Base-by-base conservation (phyloP, 1,284 basidiomycete genomes). In the Pseudozyma thailandica region DNA sequence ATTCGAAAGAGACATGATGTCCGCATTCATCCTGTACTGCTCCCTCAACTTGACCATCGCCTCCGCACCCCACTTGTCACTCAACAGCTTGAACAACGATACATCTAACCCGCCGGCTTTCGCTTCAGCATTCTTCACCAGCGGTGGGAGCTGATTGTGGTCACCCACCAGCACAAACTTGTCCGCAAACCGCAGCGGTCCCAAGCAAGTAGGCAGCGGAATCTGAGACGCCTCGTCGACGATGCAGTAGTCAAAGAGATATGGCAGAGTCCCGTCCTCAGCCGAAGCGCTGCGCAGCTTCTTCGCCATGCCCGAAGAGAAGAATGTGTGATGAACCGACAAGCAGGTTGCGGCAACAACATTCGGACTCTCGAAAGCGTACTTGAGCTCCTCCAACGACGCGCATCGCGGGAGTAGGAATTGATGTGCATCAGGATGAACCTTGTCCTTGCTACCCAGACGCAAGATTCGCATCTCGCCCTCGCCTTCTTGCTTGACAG, bases 161-260 rank as follows among this genome's bases (percentile, higher is more conserved):
- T 98, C 95, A 2, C 95, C 95, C 10, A 98, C 94, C 8, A 98
- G 89, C 1, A 98, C 89, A 72, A 98, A 99, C 50, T 87, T 92
- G 45, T 93, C 88, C 3, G 94, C 93, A 74, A 90, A 93, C 0
- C 94, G 88, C 6, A 98, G 85, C 0, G 96, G 95, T 0, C 96
- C 95, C 1, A 98, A 85, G 79, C 93, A 97, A 0, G 94, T 94
- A 0, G 96, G 96, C 3, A 98, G 84, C 0, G 95, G 97, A 68
- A 98, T 94, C 83, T 99, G 96, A 0, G 94, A 97, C 0, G 95
- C 96, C 82, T 98, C 96, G 74, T 98, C 96, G 13, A 98, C 90
- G 60, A 98, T 97, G 84, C 95, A 98, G 79, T 94, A 95, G 83
- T 99, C 94, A 78, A 98, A 99, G 9, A 85, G 88, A 18, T 70